Base-by-base conservation (phyloP, 2,329 filamentous ascomycete species). In the Fusarium denticulatum region DNA sequence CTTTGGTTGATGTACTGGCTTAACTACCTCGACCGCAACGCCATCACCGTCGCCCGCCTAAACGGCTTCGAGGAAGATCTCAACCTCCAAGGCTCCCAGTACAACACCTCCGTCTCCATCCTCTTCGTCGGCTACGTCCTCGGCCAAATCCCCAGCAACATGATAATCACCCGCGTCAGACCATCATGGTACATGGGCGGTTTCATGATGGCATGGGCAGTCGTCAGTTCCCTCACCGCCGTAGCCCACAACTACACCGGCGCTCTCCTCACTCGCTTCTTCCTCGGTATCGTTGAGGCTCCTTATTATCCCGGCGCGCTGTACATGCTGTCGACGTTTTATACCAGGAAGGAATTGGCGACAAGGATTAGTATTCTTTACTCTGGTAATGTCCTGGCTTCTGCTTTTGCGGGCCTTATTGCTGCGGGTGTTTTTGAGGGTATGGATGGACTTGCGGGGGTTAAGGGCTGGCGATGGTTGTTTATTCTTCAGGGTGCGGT, bases 1-100 rank as follows among this genome's bases (percentile, higher is more conserved):
- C 76, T 82, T 10, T 82, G 81, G 72, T 53, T 80, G 37, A 84
- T 86, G 79, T 86, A 85, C 61, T 83, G 82, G 46, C 73, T 83
- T 45, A 82, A 82, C 62, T 83, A 82, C 47, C 80, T 87, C 36
- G 86, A 89, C 67, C 81, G 86, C 28, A 88, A 88, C 59, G 88
- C 90, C 67, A 89, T 90, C 72, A 88, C 89, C 8, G 86, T 88
- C 30, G 89, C 88, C 7, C 82, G 85, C 39, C 79, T 91, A 15
- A 86, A 88, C 69, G 86, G 86, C 6, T 79, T 91, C 12, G 85
- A 88, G 55, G 81, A 85, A 22, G 88, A 90, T 39, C 79, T 91
- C 4, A 80, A 82, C 8, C 79, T 91, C 50, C 78, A 80, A 3
- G 85, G 84, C 15, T 62, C 63, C 6, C 72, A 81, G 60, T 81